Evolutionary conservation across 1,284 basidiomycete species (phyloP), one percentile per base, ranked within the genome.

Genomic region (Pascua sp.): DNA sequence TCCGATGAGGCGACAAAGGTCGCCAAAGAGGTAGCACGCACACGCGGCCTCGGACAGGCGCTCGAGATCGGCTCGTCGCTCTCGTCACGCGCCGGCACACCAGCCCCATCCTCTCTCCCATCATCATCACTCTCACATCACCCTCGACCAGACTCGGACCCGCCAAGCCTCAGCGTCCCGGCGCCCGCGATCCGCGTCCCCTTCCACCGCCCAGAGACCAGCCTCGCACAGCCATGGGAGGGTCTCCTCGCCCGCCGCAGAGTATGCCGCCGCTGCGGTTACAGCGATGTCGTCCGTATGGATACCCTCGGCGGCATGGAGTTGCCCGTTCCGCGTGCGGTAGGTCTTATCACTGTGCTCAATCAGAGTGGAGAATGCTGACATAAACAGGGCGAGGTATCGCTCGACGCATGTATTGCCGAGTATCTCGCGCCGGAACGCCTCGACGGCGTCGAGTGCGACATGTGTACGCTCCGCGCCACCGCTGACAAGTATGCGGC

Each of bases 1-100:
- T 90, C 90, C 74, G 85, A 85, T 58, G 92, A 96, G 75, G 82
- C 85, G 8, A 70, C 77, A 1, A 73, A 72, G 55, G 71, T 77
- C 13, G 72, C 70, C 9, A 57, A 56, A 3, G 75, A 77, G 58
- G 60, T 71, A 1, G 64, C 66, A 4, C 60, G 54, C 11, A 40
- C 65, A 0, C 47, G 71, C 10, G 60, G 60, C 11, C 57, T 62
- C 1, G 55, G 49, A 8, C 52, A 57, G 24, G 60, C 52, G 13
- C 48, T 59, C 15, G 60, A 62, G 18, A 49, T 62, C 42, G 7
- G 18, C 37, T 39, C 37, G 12, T 12, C n/a, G 10, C 12, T 11
- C 17, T 18, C 44, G 44, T 37, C 40, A 4, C 49, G 9, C 2
- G 17, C 18, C 9, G 10, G 12, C 16, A 12, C 39, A 18, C 37